phyloP scores from a whole-genome alignment of 257 asterid genomes.

The Nicotiana sylvestris region DNA sequence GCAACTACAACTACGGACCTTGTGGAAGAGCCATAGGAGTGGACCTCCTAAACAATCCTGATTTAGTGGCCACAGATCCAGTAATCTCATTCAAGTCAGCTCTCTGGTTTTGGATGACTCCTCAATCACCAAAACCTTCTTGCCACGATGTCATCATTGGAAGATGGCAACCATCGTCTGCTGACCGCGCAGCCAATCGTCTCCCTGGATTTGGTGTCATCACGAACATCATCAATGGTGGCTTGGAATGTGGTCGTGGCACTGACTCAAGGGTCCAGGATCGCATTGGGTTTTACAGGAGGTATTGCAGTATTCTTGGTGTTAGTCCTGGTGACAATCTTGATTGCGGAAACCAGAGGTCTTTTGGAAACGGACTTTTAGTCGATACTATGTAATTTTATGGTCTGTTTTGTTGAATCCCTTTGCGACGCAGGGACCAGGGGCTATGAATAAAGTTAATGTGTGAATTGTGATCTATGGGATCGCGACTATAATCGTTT shows the following conservation, averaged over 20 bases:
- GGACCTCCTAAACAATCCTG: slow-evolving; percentile 25
- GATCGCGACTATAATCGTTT: not conserved
- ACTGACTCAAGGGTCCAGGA: slow-evolving; percentile 2
- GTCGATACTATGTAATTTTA: not conserved
- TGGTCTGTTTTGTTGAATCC: not conserved
- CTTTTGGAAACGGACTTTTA: slow-evolving; percentile 1
- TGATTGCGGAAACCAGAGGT: slow-evolving; percentile 26
- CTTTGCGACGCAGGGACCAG: not conserved
- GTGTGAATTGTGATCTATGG: not conserved
- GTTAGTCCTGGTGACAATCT: slow-evolving; percentile 23
- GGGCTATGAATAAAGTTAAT: not conserved
- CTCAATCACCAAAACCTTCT: slow-evolving; percentile 32
- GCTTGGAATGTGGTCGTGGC: slow-evolving; percentile 31
- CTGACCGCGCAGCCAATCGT: slow-evolving; percentile 19
- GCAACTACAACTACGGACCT: slow-evolving; percentile 36
- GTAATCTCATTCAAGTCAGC: slow-evolving; percentile 33
- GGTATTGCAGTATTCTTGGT: slow-evolving; percentile 22
- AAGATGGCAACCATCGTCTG: slow-evolving; percentile 20
- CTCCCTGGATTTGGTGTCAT: slow-evolving; percentile 32
- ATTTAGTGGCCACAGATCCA: slow-evolving; percentile 22
- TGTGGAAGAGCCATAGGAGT: slow-evolving; percentile 27
- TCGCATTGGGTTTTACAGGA: slow-evolving; percentile 27
- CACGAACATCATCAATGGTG: slow-evolving; percentile 38
- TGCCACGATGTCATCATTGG: slow-evolving; percentile 31
- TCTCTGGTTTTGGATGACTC: slow-evolving; percentile 43